A percentile compares a stretch with the other conserved stretches of the same genome.
These are phyloP conservation scores for Triglochin maritima DNA, from an alignment of 106 monocot species.

Conservation along the genomic window DNA sequence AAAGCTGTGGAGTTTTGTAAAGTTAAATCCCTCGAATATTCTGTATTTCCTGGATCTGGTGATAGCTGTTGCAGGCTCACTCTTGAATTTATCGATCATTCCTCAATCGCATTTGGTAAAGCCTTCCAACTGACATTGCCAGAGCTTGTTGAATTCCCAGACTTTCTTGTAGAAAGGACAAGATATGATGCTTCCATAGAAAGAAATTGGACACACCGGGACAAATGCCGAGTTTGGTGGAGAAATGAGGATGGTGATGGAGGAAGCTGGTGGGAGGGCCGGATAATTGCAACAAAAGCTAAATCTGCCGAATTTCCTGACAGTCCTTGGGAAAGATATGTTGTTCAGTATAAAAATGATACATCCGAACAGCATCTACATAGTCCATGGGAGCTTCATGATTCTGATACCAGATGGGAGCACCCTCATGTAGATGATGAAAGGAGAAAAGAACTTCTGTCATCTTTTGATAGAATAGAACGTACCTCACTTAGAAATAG, in stretches of 20 bases:
- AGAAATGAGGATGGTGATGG: conserved; percentile 61
- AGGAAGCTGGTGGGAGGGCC: conserved; percentile 90
- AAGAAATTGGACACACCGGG: conserved; percentile 77
- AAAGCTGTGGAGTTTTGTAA: conserved; percentile 85
- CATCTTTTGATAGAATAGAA: conserved; percentile 48
- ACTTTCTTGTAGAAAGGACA: conserved; percentile 82
- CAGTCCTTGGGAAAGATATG: conserved; percentile 89
- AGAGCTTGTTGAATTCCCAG: conserved; percentile 65
- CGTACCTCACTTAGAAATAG: conserved; percentile 31
- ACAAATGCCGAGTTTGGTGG: conserved; percentile 98
- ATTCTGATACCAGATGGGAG: conserved; percentile 55
- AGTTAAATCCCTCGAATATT: conserved; percentile 53
- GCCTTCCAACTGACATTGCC: conserved; percentile 65
- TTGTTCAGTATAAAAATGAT: conserved; percentile 74
- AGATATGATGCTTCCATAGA: conserved; percentile 63
- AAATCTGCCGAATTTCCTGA: conserved; percentile 75
- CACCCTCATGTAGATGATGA: conserved; percentile 67
- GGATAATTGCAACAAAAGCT: conserved; percentile 55
- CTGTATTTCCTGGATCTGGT: conserved; percentile 76
- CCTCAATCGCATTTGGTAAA: conserved; percentile 39
- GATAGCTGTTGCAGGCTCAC: conserved; percentile 88
- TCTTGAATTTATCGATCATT: conserved; percentile 59
- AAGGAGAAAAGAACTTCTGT: conserved; percentile 36
- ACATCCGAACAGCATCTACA: conserved; percentile 58
- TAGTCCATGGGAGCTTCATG: conserved; percentile 96